A percentile compares a stretch with the other conserved stretches of the same genome.
phyloP scores from a whole-genome alignment of 805 yeast species.

The Wickerhamomyces tratensis region DNA sequence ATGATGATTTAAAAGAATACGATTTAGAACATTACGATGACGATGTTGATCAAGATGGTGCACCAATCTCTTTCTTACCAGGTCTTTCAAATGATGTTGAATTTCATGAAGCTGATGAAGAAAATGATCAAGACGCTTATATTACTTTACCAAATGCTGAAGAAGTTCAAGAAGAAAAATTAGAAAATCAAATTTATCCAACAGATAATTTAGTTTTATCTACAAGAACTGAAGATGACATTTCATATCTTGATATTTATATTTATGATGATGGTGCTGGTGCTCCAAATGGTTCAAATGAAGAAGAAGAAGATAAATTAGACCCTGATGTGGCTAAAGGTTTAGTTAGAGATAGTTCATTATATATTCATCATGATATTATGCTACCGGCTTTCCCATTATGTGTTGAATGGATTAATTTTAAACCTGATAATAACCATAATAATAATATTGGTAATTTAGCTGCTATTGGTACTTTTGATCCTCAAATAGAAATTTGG shows the following conservation, averaged over 20 bases:
- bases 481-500: conserved; percentile 97
- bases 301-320: conserved; percentile 52
- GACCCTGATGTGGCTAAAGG: conserved; percentile 76
- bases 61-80: conserved; percentile 57
- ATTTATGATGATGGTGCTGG: conserved; percentile 93
- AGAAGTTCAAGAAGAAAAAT: conserved; percentile 67
- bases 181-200: conserved; percentile 79
- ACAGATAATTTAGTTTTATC: conserved; percentile 86
- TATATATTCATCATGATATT: conserved; percentile 92
- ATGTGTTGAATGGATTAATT: conserved; percentile 92
- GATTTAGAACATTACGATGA: conserved; percentile 80
- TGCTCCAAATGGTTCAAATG: conserved; percentile 58
- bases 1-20: conserved; percentile 83
- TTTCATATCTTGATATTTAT: conserved; percentile 86
- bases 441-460: conserved; percentile 64
- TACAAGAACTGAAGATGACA: conserved; percentile 92
- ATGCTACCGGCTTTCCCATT: conserved; percentile 97
- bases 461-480: conserved; percentile 96
- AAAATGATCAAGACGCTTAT: conserved; percentile 30
- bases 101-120: conserved; percentile 38
- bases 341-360: conserved; percentile 55
- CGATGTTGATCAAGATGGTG: conserved; percentile 49
- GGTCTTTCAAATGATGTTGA: conserved; percentile 57
- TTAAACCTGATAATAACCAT: conserved; percentile 43
- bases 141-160: conserved; percentile 35